Conservation (phyloP, 169 alveolate species). For the Toxoplasma gondii region DNA sequence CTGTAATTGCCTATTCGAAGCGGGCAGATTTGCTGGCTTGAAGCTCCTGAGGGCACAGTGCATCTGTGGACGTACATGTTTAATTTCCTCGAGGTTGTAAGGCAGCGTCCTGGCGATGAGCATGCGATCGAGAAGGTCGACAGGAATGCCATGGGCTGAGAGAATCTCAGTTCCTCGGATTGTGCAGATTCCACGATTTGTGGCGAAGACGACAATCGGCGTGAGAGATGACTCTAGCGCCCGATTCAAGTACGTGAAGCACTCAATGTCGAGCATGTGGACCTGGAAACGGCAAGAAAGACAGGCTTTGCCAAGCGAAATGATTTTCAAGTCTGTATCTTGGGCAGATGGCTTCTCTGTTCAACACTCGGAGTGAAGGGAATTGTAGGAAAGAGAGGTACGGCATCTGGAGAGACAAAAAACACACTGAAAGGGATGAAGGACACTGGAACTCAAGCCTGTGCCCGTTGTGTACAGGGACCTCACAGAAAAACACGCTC, state of each 20-base stretch:
- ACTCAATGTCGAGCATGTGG: slow-evolving; percentile 99
- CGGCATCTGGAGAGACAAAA: too few species aligned
- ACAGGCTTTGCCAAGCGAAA: background rate
- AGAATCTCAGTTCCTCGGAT: slow-evolving; percentile 96
- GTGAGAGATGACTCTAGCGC: slow-evolving; percentile 98
- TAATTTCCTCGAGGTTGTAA: slow-evolving; percentile 92
- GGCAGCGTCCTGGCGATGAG: slow-evolving; percentile 98
- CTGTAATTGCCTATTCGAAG: too few species aligned
- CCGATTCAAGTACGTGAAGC: slow-evolving; percentile 98
- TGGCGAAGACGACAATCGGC: slow-evolving; percentile 98
- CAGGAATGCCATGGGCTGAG: slow-evolving; percentile 99
- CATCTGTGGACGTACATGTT: slow-evolving; percentile 43
- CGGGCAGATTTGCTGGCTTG: too few species aligned
- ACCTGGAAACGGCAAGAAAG: slow-evolving; percentile 47
- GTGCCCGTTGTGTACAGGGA: too few species aligned
- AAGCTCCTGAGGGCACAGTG: too few species aligned
- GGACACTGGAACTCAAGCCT: too few species aligned
- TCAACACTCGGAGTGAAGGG: too few species aligned
- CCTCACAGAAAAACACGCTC: too few species aligned
- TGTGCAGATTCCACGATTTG: slow-evolving; percentile 96
- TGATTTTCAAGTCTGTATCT: too few species aligned
- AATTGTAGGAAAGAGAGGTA: too few species aligned
- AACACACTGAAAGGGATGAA: too few species aligned
- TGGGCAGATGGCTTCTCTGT: too few species aligned
- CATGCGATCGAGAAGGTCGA: slow-evolving; percentile 98